Base-by-base conservation (phyloP, 2,329 filamentous ascomycete genomes). In the Periconia digitata region DNA sequence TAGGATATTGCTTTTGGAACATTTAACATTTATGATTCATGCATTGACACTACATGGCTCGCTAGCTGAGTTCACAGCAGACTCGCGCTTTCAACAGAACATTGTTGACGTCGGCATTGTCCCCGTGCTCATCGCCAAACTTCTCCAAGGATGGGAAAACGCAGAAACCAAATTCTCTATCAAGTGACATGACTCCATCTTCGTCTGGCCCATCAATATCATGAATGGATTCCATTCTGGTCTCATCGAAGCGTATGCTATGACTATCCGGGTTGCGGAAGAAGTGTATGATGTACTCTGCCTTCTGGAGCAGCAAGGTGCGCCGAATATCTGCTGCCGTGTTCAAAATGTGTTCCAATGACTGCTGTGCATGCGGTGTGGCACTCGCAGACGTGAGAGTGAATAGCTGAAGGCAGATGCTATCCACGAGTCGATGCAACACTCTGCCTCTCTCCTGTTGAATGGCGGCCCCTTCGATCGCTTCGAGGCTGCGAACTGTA, bases 111-210 rank as follows among this genome's bases (percentile, higher is more conserved):
- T 64, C 60, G 18, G 37, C 21, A 29, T 63, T 50, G 16, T 67
- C 60, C 4, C 62, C 65, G 32, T 53, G 48, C 36, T 67, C 63
- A 41, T 66, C 49, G 0, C 64, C 65, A 15, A 53, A 61, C 41
- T 70, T 71, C 41, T 68, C 47, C 5, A 71, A 37, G 17, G 60
- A 61, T 1, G 67, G 67, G 34, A 68, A 71, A 1, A 69, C 60
- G 41, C 67, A 71, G 46, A 69, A 70, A 1, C 45, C 23, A 20
- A 69, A 59, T 7, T 16, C 47, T 12, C 50, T 56, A 8, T 62
- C 50, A 17, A 20, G 36, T 5, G 51, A 27, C 16, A 50, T 44
- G 38, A 60, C 53, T 3, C 46, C 45, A 7, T 59, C 59, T 5
- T 69, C 66, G 22, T 67, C 67, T 34, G 56, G 40, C 12, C 48